These are phyloP conservation scores for Macrophomina tecta DNA, from an alignment of 2,329 filamentous ascomycete genomes.

Conservation along the genomic window DNA sequence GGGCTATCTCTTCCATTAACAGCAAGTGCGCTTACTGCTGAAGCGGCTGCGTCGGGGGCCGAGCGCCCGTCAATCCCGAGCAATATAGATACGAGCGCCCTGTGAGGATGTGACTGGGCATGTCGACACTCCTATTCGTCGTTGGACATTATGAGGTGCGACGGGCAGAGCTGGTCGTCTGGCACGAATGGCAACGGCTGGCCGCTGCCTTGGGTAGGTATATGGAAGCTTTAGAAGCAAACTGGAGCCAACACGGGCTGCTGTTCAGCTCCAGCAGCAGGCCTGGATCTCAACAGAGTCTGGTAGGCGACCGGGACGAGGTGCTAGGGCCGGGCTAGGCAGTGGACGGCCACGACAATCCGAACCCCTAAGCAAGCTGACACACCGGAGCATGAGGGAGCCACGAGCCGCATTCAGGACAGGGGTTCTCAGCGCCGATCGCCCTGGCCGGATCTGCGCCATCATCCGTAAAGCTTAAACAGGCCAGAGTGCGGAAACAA, in stretches of 20 bases:
- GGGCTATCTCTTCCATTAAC: not conserved
- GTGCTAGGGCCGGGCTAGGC: not conserved
- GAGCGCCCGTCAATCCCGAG: not conserved
- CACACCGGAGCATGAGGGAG: not conserved
- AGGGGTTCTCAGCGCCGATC: not conserved
- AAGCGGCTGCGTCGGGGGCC: not conserved
- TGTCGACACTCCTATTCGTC: not conserved
- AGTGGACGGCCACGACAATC: slow-evolving; percentile 2
- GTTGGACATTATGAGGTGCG: not conserved
- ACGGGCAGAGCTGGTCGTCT: not conserved
- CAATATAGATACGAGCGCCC: not conserved
- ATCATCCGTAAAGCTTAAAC: slow-evolving; percentile 4
- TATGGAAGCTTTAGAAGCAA: not conserved
- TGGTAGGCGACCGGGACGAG: not conserved
- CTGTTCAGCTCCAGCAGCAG: slow-evolving; percentile 1
- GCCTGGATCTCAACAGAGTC: not conserved
- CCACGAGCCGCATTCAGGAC: slow-evolving; percentile 18
- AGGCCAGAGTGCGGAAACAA: not conserved
- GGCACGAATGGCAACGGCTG: not conserved
- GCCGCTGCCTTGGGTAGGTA: not conserved
- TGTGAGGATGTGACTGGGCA: not conserved
- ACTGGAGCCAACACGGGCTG: not conserved
- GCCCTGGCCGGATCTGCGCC: not conserved
- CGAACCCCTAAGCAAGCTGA: not conserved
- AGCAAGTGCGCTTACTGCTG: not conserved